Conservation (phyloP, 83 land plant genomes). For the Picea abies region DNA sequence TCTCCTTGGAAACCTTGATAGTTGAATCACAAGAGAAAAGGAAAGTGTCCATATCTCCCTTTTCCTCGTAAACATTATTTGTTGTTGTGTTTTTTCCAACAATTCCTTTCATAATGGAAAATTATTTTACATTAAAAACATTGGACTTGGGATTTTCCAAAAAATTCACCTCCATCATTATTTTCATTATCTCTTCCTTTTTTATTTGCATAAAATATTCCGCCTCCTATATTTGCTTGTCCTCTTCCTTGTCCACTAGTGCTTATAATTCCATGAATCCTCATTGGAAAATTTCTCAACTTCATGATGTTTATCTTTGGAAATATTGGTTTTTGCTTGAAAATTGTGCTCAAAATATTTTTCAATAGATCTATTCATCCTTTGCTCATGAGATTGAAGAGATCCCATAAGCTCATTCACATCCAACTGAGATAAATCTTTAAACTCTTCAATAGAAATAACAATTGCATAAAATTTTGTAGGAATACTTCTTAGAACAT, state of each 20-base stretch:
- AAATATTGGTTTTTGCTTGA: not conserved
- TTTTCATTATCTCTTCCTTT: no score
- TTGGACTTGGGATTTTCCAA: not conserved
- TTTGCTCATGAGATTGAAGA: not conserved
- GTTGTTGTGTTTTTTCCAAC: not conserved
- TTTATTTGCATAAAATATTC: no score
- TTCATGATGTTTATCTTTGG: not conserved
- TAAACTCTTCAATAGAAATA: no score
- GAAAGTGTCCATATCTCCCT: no score
- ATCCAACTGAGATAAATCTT: not conserved
- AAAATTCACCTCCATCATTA: not conserved
- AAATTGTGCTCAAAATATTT: not conserved
- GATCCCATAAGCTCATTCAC: not conserved
- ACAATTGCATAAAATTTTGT: not conserved
- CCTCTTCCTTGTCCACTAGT: no score
- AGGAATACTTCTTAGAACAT: not conserved
- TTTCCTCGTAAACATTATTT: not conserved
- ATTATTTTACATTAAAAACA: no score
- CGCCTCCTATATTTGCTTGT: no score
- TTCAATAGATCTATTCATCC: no score
- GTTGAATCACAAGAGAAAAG: no score
- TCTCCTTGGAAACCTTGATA: no score
- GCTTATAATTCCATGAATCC: no score
- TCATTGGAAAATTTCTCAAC: not conserved
- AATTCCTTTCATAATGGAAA: no score